These are phyloP conservation scores for Coemansia sp. DNA, from an alignment of 192 early-diverging fungal species.

Conservation along the genomic window DNA sequence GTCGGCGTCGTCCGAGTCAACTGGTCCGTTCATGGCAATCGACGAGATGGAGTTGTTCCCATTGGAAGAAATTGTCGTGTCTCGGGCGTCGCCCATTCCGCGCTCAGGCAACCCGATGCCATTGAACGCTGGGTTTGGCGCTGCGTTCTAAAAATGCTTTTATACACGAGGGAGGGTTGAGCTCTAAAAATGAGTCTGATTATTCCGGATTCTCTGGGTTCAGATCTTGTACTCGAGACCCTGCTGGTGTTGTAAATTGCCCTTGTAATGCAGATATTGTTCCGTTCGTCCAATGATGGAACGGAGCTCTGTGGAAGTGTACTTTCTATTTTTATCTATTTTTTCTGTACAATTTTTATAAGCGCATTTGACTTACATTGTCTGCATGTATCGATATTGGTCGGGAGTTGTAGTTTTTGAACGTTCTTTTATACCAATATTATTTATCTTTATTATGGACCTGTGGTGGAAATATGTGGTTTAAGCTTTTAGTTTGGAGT, in stretches of 20 bases:
- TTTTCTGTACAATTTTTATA: constrained; percentile 1
- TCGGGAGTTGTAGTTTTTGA: no score
- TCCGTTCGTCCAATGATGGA: not conserved
- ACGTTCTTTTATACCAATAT: not conserved
- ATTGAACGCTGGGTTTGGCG: constrained; percentile 39
- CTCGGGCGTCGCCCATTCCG: constrained; percentile 30
- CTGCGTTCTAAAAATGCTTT: constrained; percentile 14
- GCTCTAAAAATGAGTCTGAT: no score
- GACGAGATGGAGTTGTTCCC: constrained; percentile 32
- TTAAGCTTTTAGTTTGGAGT: not conserved
- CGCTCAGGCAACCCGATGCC: constrained; percentile 52
- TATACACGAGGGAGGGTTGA: no score
- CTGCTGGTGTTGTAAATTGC: constrained; percentile 4
- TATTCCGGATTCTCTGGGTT: no score
- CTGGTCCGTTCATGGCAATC: constrained; percentile 1
- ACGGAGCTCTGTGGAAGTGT: not conserved
- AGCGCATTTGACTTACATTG: not conserved
- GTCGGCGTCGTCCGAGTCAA: constrained; percentile 22
- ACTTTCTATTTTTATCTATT: constrained; percentile 1
- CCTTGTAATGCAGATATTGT: not conserved
- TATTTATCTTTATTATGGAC: not conserved
- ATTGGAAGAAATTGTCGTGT: constrained; percentile 47
- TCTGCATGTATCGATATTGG: not conserved
- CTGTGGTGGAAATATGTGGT: no score
- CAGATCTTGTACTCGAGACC: not conserved